Percentiles rank a stretch among this genome's conserved stretches.
phyloP scores from a whole-genome alignment of 2,329 filamentous ascomycete species.

The Botrytis tulipae region DNA sequence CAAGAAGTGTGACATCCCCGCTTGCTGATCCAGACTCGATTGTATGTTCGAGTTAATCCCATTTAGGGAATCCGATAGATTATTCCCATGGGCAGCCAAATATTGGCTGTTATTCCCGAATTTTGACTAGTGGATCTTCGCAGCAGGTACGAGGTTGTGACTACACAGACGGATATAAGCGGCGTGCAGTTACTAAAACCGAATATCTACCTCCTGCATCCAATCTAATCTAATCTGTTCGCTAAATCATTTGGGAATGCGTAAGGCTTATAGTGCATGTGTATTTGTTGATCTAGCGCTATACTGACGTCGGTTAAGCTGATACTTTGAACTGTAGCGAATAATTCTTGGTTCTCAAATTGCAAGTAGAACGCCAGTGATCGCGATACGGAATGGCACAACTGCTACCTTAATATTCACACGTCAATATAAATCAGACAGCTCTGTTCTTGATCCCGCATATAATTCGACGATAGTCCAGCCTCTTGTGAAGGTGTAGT shows the following conservation, averaged over 20 bases:
- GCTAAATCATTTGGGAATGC: not conserved
- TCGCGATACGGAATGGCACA: accelerated
- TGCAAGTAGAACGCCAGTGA: not conserved
- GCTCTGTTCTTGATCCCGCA: not conserved
- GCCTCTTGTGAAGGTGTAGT: not conserved
- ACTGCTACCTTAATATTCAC: not conserved
- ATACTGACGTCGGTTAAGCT: not conserved
- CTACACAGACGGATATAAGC: not conserved
- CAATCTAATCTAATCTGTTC: not conserved
- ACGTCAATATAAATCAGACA: not conserved
- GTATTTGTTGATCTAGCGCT: not conserved
- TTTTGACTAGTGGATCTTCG: not conserved
- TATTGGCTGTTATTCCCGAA: not conserved
- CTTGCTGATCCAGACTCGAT: not conserved
- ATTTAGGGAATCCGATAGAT: not conserved
- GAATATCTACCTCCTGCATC: not conserved
- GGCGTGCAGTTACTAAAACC: not conserved
- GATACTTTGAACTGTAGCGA: not conserved
- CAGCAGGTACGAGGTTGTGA: not conserved
- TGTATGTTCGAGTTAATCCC: not conserved
- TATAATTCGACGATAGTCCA: not conserved
- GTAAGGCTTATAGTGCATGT: not conserved
- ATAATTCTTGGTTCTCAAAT: not conserved
- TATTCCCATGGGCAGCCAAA: not conserved
- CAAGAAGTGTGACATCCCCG: not conserved